Conservation (phyloP, 352 stramenopile genomes). For the Globisporangium emineosum region DNA sequence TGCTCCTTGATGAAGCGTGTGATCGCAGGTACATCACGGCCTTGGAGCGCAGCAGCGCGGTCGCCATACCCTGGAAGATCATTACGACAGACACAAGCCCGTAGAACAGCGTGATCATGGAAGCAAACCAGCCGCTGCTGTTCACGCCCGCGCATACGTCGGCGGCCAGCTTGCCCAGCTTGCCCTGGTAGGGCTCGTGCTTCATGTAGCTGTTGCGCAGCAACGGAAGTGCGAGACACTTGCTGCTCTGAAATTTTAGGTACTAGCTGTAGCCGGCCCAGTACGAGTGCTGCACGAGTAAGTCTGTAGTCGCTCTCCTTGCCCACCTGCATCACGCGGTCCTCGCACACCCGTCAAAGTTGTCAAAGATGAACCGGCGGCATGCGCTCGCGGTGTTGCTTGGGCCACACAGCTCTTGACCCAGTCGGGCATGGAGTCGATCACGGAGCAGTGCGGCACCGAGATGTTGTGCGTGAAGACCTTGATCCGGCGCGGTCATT, state of each 20-base stretch:
- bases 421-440: constrained; percentile 20
- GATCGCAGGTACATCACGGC: constrained; percentile 15
- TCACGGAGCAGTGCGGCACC: constrained; percentile 14
- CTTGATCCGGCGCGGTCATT: constrained; percentile 24
- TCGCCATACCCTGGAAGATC: constrained; percentile 18
- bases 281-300: constrained; percentile 18
- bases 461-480: too few relatives aligned
- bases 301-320: constrained; percentile 15
- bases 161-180: constrained; percentile 1
- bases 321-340: constrained; percentile 14
- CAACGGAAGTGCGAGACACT: constrained; percentile 16
- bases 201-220: constrained; percentile 3
- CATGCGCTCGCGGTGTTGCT: constrained; percentile 8
- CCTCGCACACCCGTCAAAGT: constrained; percentile 17
- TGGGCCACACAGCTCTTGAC: constrained; percentile 8
- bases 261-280: constrained; percentile 23
- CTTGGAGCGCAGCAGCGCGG: constrained; percentile 8
- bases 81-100: constrained; percentile 24
- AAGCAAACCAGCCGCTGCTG: constrained; percentile 13
- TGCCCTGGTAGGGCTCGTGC: constrained; percentile 16
- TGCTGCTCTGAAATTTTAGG: constrained; percentile 27
- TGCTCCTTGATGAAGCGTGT: constrained; percentile 4
- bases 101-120: constrained; percentile 18
- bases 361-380: constrained; percentile 20
- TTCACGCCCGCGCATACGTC: constrained; percentile 17